These are phyloP conservation scores for Lithospermum erythrorhizon DNA, from an alignment of 257 asterid species.

Conservation along the genomic window DNA sequence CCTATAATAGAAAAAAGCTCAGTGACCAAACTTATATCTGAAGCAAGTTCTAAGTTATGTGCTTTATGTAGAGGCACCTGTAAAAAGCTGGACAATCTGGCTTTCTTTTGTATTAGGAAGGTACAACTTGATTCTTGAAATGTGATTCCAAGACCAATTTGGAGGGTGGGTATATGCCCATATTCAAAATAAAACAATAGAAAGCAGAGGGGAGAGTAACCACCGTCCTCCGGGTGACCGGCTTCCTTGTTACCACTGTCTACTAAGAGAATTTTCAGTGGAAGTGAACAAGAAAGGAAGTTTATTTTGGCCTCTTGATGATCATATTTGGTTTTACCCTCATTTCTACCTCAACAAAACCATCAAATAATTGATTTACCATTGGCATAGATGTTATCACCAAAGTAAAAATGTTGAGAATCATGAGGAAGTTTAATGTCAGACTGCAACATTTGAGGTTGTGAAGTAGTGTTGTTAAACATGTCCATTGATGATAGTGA, in stretches of 20 bases:
- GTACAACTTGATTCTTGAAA: background rate
- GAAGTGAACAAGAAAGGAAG: slow-evolving; percentile 92
- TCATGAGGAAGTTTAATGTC: slow-evolving; percentile 26
- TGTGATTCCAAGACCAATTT: background rate
- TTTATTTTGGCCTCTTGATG: slow-evolving; percentile 18
- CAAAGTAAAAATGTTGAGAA: slow-evolving; percentile 41
- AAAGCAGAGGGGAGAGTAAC: slow-evolving; percentile 11
- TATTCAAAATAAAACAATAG: too few relatives aligned
- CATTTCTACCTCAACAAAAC: background rate
- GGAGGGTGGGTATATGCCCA: background rate
- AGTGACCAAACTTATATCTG: background rate
- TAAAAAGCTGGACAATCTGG: background rate
- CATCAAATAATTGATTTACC: slow-evolving; percentile 19
- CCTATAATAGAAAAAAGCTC: too few relatives aligned
- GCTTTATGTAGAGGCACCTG: background rate
- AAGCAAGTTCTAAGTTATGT: background rate
- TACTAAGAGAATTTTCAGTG: slow-evolving; percentile 37
- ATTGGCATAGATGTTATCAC: slow-evolving; percentile 59
- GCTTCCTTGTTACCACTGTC: background rate
- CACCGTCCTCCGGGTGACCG: too few relatives aligned
- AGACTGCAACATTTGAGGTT: slow-evolving; percentile 21
- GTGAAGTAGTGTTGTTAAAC: slow-evolving; percentile 25
- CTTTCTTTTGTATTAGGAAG: background rate
- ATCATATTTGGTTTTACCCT: slow-evolving; percentile 14
- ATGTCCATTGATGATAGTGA: slow-evolving; percentile 50